Percentiles rank a stretch among this genome's conserved stretches.
phyloP scores from a whole-genome alignment of 805 yeast species.

The Komagataella pastoris region DNA sequence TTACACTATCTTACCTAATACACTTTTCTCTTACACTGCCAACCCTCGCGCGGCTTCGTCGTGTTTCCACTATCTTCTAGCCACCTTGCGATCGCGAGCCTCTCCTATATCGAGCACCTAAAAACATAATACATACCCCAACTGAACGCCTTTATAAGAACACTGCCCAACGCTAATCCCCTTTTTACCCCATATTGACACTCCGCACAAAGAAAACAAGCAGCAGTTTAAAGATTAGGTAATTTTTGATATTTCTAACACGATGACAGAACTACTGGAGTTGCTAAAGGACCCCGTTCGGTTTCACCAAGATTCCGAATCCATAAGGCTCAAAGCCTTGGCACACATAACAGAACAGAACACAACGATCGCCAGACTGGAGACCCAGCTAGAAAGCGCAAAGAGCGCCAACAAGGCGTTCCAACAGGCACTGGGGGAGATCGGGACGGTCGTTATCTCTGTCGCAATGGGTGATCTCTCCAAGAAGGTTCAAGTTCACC shows the following conservation, averaged over 20 bases:
- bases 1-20: background rate
- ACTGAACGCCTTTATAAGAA: background rate
- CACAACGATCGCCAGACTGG: background rate
- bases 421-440: constrained; percentile 60
- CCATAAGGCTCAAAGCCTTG: background rate
- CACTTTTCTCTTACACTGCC: background rate
- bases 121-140: background rate
- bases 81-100: background rate
- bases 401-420: constrained; percentile 51
- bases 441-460: constrained; percentile 76
- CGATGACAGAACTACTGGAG: background rate
- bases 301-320: background rate
- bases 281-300: background rate
- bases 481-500: constrained; percentile 64
- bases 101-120: background rate
- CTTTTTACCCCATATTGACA: no score
- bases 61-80: background rate
- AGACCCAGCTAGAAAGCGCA: constrained; percentile 1
- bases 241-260: background rate
- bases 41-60: background rate
- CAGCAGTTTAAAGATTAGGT: background rate
- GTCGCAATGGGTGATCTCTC: constrained; percentile 85
- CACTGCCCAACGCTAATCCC: background rate
- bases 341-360: background rate
- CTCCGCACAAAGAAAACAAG: background rate